Evolutionary conservation across 2,329 filamentous ascomycete genomes (phyloP).

Genomic region (Metarhizium guizhouense): DNA sequence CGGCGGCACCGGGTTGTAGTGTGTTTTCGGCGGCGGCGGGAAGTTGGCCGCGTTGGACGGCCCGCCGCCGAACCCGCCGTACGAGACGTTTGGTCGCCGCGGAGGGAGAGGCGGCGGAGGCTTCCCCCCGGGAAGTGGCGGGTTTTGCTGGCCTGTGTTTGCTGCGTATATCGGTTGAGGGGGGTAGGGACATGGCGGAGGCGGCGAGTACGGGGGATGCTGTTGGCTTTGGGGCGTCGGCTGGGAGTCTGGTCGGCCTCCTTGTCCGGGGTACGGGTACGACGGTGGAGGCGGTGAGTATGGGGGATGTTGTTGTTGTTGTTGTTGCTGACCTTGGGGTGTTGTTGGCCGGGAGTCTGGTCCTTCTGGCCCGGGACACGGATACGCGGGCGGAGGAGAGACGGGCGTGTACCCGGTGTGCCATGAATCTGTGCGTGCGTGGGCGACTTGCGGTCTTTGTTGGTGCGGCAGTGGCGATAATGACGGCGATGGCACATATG

Average conservation of each 20-base stretch:
- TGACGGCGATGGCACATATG: conserved; percentile 6
- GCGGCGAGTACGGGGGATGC: conserved; percentile 3
- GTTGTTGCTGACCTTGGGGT: too few species aligned
- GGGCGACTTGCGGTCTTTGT: conserved; percentile 5
- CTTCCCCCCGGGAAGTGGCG: background rate
- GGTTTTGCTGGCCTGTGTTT: background rate
- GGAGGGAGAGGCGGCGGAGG: conserved; percentile 19
- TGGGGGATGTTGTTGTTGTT: background rate
- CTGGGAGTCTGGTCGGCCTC: background rate
- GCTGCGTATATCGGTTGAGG: conserved; percentile 7
- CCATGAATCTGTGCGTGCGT: conserved; percentile 1
- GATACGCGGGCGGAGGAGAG: conserved; percentile 5
- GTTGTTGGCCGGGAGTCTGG: background rate
- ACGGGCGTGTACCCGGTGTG: conserved; percentile 2
- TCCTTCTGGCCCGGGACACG: background rate
- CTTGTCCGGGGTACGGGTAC: background rate
- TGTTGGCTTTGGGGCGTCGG: background rate
- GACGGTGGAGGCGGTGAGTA: conserved; percentile 3
- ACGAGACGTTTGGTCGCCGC: conserved; percentile 13
- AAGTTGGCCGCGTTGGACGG: conserved; percentile 16
- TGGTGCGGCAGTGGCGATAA: conserved; percentile 2
- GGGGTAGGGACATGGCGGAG: conserved; percentile 5
- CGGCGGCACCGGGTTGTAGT: conserved; percentile 17
- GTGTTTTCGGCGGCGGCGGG: conserved; percentile 23
- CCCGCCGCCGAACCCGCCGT: conserved; percentile 12